These are phyloP conservation scores for Aspergillus hiratsukae DNA, from an alignment of 2,329 filamentous ascomycete species.

Conservation along the genomic window DNA sequence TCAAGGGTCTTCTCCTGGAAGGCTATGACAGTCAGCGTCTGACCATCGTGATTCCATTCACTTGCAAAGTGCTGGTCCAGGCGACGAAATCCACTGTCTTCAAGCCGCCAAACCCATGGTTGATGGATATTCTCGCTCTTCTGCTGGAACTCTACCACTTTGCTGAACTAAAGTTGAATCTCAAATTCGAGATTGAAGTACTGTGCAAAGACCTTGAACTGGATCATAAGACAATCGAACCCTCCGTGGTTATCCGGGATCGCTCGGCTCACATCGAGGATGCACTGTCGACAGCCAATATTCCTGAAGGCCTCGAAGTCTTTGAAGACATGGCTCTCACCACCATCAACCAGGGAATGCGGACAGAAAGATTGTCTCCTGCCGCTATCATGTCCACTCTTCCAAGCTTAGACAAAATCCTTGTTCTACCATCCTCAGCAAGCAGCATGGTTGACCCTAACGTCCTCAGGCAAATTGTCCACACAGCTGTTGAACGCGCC, in stretches of 20 bases:
- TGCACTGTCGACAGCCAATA: slow-evolving; percentile 50
- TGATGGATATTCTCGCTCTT: slow-evolving; percentile 91
- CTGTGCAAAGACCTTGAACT: slow-evolving; percentile 86
- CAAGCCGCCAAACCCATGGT: slow-evolving; percentile 90
- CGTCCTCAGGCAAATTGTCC: slow-evolving; percentile 69
- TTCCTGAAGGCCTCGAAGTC: slow-evolving; percentile 66
- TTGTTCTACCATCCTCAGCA: slow-evolving; percentile 72
- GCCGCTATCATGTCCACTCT: slow-evolving; percentile 73
- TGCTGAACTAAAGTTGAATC: slow-evolving; percentile 88
- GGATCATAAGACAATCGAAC: slow-evolving; percentile 89
- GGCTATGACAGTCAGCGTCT: slow-evolving; percentile 89
- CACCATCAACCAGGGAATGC: slow-evolving; percentile 63
- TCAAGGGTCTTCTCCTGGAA: slow-evolving; percentile 91
- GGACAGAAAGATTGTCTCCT: slow-evolving; percentile 69
- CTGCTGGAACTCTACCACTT: slow-evolving; percentile 91
- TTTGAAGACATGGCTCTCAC: slow-evolving; percentile 82
- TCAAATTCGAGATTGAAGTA: slow-evolving; percentile 98
- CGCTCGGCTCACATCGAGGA: slow-evolving; percentile 62
- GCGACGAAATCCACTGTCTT: slow-evolving; percentile 83
- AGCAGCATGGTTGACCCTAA: slow-evolving; percentile 71
- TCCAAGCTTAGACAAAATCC: slow-evolving; percentile 73
- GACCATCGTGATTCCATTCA: slow-evolving; percentile 90
- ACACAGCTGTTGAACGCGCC: slow-evolving; percentile 79
- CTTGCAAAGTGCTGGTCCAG: slow-evolving; percentile 90
- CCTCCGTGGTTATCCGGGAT: slow-evolving; percentile 79